Conservation (phyloP, 148 eudicot genomes). For the Rhododendron mucronatum region DNA sequence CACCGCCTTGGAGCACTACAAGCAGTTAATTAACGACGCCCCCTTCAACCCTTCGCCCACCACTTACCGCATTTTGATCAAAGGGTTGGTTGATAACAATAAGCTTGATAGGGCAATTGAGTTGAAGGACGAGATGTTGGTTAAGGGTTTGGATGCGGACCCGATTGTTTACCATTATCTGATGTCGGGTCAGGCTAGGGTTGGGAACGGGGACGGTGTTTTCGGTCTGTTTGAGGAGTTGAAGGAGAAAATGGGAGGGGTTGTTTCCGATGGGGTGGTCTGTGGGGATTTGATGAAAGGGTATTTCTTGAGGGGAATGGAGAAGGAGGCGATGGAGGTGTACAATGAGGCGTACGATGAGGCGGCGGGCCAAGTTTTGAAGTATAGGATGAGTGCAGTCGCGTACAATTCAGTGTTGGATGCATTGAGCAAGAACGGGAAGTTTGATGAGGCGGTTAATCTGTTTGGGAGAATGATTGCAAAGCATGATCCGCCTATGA, state of each 20-base stretch:
- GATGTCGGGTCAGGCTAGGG: constrained; percentile 68
- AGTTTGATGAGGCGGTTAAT: constrained; percentile 65
- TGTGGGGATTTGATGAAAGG: constrained; percentile 82
- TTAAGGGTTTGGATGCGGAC: constrained; percentile 55
- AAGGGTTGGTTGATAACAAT: constrained; percentile 69
- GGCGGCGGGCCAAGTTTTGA: too few species aligned
- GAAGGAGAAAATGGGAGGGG: constrained; percentile 67
- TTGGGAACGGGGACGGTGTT: constrained; percentile 50
- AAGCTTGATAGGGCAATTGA: constrained; percentile 72
- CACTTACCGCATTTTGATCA: constrained; percentile 61
- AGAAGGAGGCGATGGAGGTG: constrained; percentile 67
- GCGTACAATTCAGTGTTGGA: constrained; percentile 69
- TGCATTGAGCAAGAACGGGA: constrained; percentile 74
- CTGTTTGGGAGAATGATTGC: constrained; percentile 70
- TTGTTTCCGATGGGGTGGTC: constrained; percentile 54
- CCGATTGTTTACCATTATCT: constrained; percentile 58
- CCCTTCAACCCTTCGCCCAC: constrained; percentile 71
- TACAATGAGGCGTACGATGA: constrained; percentile 27
- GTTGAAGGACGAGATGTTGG: constrained; percentile 75
- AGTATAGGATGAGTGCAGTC: constrained; percentile 61
- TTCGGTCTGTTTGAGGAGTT: constrained; percentile 64
- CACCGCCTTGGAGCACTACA: constrained; percentile 74
- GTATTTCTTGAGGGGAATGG: constrained; percentile 69
- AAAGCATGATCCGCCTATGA: constrained; percentile 69
- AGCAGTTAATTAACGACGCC: constrained; percentile 67